These are phyloP conservation scores for Podila epigama DNA, from an alignment of 192 early-diverging fungal species.

Conservation along the genomic window DNA sequence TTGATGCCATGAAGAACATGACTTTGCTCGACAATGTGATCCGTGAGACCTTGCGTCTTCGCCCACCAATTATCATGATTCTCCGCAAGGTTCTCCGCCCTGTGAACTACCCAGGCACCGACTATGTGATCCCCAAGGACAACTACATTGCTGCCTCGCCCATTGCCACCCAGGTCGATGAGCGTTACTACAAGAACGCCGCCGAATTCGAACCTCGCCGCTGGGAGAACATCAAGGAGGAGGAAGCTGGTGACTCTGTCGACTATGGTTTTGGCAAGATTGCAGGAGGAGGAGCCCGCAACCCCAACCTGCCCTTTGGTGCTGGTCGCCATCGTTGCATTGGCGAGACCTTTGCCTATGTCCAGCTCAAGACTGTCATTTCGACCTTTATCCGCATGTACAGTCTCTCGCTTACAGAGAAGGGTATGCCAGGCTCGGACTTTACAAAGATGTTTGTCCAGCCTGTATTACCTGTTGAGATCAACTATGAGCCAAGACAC, in stretches of 20 bases:
- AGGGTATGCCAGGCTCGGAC: conserved; percentile 82
- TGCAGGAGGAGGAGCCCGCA: conserved; percentile 67
- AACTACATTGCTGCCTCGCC: conserved; percentile 88
- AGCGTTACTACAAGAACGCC: conserved; percentile 81
- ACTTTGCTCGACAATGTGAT: conserved; percentile 81
- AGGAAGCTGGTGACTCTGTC: conserved; percentile 59
- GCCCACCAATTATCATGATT: conserved; percentile 91
- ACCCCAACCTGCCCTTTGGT: conserved; percentile 94
- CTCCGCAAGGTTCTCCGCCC: conserved; percentile 90
- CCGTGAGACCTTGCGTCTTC: conserved; percentile 92
- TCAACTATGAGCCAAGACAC: conserved; percentile 43
- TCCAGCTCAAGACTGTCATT: conserved; percentile 96
- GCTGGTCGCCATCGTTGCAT: conserved; percentile 98
- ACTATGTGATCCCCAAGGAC: conserved; percentile 88
- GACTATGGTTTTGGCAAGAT: conserved; percentile 84
- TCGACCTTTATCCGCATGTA: conserved; percentile 82
- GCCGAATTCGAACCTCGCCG: conserved; percentile 82
- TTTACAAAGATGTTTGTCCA: conserved; percentile 94
- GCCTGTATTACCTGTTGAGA: conserved; percentile 69
- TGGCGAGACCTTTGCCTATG: conserved; percentile 94
- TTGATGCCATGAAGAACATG: conserved; percentile 81
- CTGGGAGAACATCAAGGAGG: conserved; percentile 72
- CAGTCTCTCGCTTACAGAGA: conserved; percentile 71
- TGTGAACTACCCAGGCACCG: conserved; percentile 73
- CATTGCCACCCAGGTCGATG: conserved; percentile 83